phyloP scores from a whole-genome alignment of 208 protist genomes.

The Leishmania amazonensis region DNA sequence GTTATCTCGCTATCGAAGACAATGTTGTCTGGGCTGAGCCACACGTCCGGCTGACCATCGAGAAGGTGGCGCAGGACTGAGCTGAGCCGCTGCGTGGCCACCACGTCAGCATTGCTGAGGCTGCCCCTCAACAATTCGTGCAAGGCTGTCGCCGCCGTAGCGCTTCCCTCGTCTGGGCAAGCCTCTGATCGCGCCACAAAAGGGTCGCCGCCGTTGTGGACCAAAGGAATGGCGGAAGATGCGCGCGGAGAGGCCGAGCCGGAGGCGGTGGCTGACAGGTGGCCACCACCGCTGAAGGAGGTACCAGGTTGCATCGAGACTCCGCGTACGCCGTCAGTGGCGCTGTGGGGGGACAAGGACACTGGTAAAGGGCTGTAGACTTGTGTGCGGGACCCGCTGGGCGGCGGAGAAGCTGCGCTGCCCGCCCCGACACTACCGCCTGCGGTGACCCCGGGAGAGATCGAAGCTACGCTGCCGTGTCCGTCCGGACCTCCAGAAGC shows the following conservation, averaged over 20 bases:
- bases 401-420: background rate
- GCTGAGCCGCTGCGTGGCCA: conserved; percentile 10
- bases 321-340: background rate
- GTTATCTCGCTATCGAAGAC: conserved; percentile 42
- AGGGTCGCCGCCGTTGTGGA: conserved; percentile 1
- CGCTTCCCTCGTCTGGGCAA: background rate
- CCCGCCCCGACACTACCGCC: background rate
- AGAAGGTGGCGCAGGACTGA: conserved; percentile 22
- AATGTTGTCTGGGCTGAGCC: conserved; percentile 29
- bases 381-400: background rate
- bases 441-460: conserved; percentile 2
- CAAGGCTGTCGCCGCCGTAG: background rate
- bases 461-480: background rate
- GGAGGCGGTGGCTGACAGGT: conserved; percentile 11
- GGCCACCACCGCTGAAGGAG: background rate
- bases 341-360: background rate
- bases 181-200: background rate
- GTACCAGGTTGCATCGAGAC: background rate
- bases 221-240: background rate
- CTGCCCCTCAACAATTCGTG: conserved; percentile 2
- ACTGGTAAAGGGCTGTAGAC: background rate
- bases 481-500: background rate
- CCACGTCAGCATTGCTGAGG: background rate
- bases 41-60: conserved; percentile 23
- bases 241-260: conserved; percentile 18